Base-by-base conservation (phyloP, 2,329 filamentous ascomycete genomes). In the Aspergillus sp. region DNA sequence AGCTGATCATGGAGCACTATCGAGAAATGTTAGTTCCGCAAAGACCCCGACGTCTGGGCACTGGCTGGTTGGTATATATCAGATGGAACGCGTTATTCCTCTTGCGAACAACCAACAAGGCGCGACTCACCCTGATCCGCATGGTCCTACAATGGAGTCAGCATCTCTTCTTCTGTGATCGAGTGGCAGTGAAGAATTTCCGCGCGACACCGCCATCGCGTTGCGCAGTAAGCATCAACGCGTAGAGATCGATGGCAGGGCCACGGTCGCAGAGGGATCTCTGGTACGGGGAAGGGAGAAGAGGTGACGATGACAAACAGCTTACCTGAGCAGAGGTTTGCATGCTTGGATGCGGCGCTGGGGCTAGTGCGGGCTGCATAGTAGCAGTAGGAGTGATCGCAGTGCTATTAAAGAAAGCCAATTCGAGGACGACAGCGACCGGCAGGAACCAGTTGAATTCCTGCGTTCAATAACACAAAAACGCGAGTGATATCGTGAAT, bases 1-100 rank as follows among this genome's bases (percentile, higher is more conserved):
- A 84, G 77, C 59, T 82, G 80, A 62, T 83, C 81, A 67, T 81
- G 77, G 61, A 84, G 75, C 63, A 79, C 81, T 83, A 58, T 32
- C 43, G 41, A 42, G 43, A 27, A 27, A 46, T 23, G 49, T 58
- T 47, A 57, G 51, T 53, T 43, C 9, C 7, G 45, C 19, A 17
- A 41, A 20, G 23, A n/a, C n/a, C n/a, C n/a, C n/a, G n/a, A 13
- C 15, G 5, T 25, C 25, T 4, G 10, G 25, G 25, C 25, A 30
- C 10, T 4, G 25, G 25, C 25, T 30, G 9, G 10, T 30, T 30
- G 9, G 17, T 3, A 38, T 38, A 38, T 9, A 19, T 42, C 39
- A 13, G 30, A 15, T 17, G n/a, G 22, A 22, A 15, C 25, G 23
- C 17, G 20, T 15, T 17, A n/a, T 43, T 7, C 3, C 23, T 13